Percentiles rank a stretch among this genome's conserved stretches.
Conservation (phyloP, 345 rosid species). For the Atalantia buxifolia region DNA sequence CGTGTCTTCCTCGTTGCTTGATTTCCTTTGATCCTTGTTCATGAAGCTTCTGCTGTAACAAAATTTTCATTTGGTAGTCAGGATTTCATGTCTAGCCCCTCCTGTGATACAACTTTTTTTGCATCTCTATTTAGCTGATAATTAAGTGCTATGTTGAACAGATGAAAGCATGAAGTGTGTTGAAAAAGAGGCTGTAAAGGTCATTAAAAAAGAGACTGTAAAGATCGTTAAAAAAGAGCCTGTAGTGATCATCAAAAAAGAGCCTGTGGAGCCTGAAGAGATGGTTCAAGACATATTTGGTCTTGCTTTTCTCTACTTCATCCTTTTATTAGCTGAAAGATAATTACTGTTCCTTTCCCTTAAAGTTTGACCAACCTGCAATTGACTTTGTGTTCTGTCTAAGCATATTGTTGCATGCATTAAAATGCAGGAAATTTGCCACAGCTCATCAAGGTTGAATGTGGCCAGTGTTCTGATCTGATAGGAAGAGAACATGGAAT, state of each 20-base stretch:
- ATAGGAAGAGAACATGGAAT: neutral
- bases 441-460: neutral
- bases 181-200: conserved; percentile 5
- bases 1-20: neutral
- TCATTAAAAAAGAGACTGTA: neutral
- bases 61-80: neutral
- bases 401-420: neutral
- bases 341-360: neutral
- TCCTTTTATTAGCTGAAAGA: neutral
- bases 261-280: neutral
- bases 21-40: neutral
- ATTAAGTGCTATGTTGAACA: conserved; percentile 1
- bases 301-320: neutral
- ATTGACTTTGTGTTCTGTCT: neutral
- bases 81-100: neutral
- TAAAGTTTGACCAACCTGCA: neutral
- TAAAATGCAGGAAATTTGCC: conserved; percentile 19
- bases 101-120: neutral
- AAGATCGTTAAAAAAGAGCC: no score
- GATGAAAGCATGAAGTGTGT: conserved; percentile 2
- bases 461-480: neutral
- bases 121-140: neutral
- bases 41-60: neutral
- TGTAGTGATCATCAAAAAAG: neutral
- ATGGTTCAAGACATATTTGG: neutral